Base-by-base conservation (phyloP, 306 rosid species). In the Malus sylvestris region DNA sequence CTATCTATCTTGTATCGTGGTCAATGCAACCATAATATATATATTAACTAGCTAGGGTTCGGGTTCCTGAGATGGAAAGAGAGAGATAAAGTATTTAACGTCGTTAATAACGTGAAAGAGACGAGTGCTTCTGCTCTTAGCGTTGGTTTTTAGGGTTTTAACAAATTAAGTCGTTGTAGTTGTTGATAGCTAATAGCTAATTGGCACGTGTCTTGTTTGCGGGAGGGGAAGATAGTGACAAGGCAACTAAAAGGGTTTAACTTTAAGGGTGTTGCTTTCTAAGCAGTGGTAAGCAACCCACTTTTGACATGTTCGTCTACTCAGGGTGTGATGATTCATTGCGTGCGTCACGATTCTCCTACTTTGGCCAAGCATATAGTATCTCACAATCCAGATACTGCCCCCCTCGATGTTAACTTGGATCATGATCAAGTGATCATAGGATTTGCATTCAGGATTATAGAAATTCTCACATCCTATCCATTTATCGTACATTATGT, bases 11-110 rank as follows among this genome's bases (percentile, higher is more conserved):
- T 18, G 15, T 60, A 49, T 60, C 60, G 11, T 14, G 10, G 76
- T 73, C 85, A 77, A 35, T 16, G 6, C 68, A 67, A 29, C 71
- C 40, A 76, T 76, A 65, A 76, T 75, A 3, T 6, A 35, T 35
- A 1, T 35, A 35, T 46, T 32, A 18, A 51, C 46, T 32, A 19
- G 14, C 8, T 42, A 42, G 45, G 45, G 45, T 42, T 42, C 8
- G 12, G 12, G 45, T 42, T 42, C 2, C 42, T 2, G 3, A 11
- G 45, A 42, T 42, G 45, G 45, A 42, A 42, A 9, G n/a, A 4
- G 10, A 44, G 45, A 44, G 70, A 44, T 69, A 5, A 32, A 45
- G 81, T 29, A 61, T 29, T 10, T 2, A 6, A 16, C n/a, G n/a
- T 74, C 44, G 45, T 8, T 3, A 25, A 19, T 8, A 32, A 30